These are phyloP conservation scores for Pythium plurisporium DNA, from an alignment of 352 stramenopile genomes.

Conservation along the genomic window DNA sequence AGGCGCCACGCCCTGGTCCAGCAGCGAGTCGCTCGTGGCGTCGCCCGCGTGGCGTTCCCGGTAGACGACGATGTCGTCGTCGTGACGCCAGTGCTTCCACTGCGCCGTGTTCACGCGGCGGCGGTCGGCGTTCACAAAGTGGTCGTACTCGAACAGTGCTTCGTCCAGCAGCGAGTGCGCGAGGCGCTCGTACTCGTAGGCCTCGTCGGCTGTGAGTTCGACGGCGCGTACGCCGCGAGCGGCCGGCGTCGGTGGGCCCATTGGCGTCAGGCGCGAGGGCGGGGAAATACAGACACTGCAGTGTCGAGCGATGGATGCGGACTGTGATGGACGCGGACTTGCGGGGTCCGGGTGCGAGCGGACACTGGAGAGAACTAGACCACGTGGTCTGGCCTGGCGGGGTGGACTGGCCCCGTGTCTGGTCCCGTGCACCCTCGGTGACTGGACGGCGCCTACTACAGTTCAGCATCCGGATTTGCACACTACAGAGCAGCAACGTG, in stretches of 20 bases:
- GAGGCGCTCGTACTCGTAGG: constrained; percentile 19
- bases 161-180: constrained; percentile 18
- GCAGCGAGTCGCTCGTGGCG: neutral
- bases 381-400: too few relatives aligned
- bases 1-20: too few relatives aligned
- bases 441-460: neutral
- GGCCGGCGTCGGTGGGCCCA: neutral
- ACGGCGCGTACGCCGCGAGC: constrained; percentile 1
- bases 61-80: constrained; percentile 22
- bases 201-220: constrained; percentile 17
- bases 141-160: constrained; percentile 19
- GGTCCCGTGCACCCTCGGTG: too few relatives aligned
- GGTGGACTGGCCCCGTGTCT: too few relatives aligned
- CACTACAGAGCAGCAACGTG: too few relatives aligned
- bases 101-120: constrained; percentile 13
- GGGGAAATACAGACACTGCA: neutral
- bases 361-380: too few relatives aligned
- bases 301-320: too few relatives aligned
- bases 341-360: too few relatives aligned
- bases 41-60: constrained; percentile 9
- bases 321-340: too few relatives aligned
- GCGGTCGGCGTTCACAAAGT: constrained; percentile 15
- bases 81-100: constrained; percentile 16
- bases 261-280: neutral
- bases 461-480: too few relatives aligned